Percentiles rank a stretch among this genome's conserved stretches.
Conservation (phyloP, 2,329 filamentous ascomycete genomes). For the Aspergillus brasiliensis region DNA sequence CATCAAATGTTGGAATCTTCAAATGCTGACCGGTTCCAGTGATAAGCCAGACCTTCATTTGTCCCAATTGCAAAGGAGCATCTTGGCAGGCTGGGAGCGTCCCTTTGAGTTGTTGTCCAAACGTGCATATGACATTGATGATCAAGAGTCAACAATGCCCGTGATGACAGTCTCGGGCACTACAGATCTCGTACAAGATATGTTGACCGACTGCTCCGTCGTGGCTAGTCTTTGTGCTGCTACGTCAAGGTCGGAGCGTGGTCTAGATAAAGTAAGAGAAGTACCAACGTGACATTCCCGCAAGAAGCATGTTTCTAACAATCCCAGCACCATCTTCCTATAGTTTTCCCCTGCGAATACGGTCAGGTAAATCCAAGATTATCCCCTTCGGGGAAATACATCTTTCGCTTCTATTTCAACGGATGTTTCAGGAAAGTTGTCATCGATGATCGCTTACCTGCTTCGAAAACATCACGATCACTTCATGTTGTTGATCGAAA, state of each 20-base stretch:
- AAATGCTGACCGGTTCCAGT: slow-evolving; percentile 46
- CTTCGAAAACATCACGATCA: slow-evolving; percentile 67
- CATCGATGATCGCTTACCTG: slow-evolving; percentile 88
- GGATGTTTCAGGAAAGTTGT: slow-evolving; percentile 84
- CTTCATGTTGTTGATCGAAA: slow-evolving; percentile 86
- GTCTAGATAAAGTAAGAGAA: slow-evolving; percentile 64
- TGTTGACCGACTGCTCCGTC: slow-evolving; percentile 94
- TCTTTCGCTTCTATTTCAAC: slow-evolving; percentile 93
- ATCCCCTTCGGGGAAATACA: slow-evolving; percentile 83
- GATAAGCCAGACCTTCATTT: slow-evolving; percentile 71
- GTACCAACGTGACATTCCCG: not conserved
- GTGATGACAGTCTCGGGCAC: slow-evolving; percentile 61
- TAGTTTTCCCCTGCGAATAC: slow-evolving; percentile 75
- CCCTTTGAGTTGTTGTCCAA: slow-evolving; percentile 66
- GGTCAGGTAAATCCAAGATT: slow-evolving; percentile 58
- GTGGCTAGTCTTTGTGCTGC: slow-evolving; percentile 91
- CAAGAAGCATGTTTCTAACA: slow-evolving; percentile 8
- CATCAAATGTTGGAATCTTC: slow-evolving; percentile 15
- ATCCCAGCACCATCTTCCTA: slow-evolving; percentile 65
- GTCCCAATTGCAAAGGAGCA: slow-evolving; percentile 70
- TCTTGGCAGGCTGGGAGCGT: slow-evolving; percentile 83
- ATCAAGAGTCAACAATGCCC: slow-evolving; percentile 32
- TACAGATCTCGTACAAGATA: slow-evolving; percentile 89
- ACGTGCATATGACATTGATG: slow-evolving; percentile 29
- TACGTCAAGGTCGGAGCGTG: slow-evolving; percentile 68